Conservation (phyloP, 2,329 filamentous ascomycete species). For the Colletotrichum lupini region DNA sequence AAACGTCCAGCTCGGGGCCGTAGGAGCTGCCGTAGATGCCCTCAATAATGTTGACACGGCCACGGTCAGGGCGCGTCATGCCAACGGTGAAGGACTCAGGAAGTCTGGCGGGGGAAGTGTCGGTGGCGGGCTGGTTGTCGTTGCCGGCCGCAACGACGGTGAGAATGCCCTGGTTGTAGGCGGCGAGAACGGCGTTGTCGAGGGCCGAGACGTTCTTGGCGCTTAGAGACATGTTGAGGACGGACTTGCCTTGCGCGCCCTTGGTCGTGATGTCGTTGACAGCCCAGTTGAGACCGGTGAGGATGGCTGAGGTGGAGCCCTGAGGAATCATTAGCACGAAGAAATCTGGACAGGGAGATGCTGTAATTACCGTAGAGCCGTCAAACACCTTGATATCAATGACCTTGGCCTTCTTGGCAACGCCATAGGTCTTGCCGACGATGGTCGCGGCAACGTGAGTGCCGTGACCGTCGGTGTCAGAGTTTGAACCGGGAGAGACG, state of each 20-base stretch:
- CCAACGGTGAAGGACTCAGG: slow-evolving; percentile 42
- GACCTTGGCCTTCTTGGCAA: slow-evolving; percentile 43
- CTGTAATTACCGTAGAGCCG: slow-evolving; percentile 18
- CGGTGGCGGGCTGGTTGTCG: slow-evolving; percentile 45
- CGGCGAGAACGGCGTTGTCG: slow-evolving; percentile 57
- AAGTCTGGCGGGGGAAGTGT: slow-evolving; percentile 58
- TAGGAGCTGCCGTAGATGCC: slow-evolving; percentile 55
- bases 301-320: slow-evolving; percentile 32
- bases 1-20: slow-evolving; percentile 29
- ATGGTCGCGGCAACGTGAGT: slow-evolving; percentile 46
- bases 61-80: slow-evolving; percentile 36
- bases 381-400: slow-evolving; percentile 46
- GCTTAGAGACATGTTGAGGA: slow-evolving; percentile 55
- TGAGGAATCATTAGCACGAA: background rate
- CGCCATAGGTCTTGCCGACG: slow-evolving; percentile 43
- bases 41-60: slow-evolving; percentile 51
- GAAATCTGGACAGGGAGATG: slow-evolving; percentile 38
- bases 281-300: slow-evolving; percentile 42
- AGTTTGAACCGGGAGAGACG: slow-evolving; percentile 19
- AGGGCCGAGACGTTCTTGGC: slow-evolving; percentile 59
- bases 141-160: slow-evolving; percentile 68
- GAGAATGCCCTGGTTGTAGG: slow-evolving; percentile 59
- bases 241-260: slow-evolving; percentile 40
- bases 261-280: slow-evolving; percentile 38
- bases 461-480: slow-evolving; percentile 42